Evolutionary conservation across 495 filamentous ascomycete species (phyloP).

Genomic region (Chaetomium cochliodes): DNA sequence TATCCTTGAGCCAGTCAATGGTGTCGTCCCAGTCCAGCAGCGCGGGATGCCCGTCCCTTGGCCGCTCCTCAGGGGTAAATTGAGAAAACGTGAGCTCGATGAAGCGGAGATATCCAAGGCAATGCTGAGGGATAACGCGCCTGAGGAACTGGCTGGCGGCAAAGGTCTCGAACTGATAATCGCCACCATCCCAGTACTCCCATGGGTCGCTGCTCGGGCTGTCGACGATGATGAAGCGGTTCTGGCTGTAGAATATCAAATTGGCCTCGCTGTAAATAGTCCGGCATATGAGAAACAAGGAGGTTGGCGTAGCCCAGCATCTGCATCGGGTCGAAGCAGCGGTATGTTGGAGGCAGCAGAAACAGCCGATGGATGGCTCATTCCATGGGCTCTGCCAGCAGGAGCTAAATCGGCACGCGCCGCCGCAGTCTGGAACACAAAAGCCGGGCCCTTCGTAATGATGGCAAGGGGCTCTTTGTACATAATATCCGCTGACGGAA

Average conservation of each 20-base stretch:
- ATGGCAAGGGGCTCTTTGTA: not conserved
- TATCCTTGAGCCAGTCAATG: not conserved
- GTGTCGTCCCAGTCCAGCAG: not conserved
- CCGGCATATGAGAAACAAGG: slow-evolving; percentile 15
- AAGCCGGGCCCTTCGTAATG: not conserved
- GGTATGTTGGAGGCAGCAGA: slow-evolving; percentile 5
- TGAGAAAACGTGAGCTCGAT: slow-evolving; percentile 13
- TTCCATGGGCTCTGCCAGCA: not conserved
- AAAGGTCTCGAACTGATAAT: slow-evolving; percentile 3
- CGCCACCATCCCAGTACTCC: no score
- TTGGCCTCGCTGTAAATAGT: slow-evolving; percentile 6
- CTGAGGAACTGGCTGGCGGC: slow-evolving; percentile 13
- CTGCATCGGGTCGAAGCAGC: slow-evolving; percentile 3
- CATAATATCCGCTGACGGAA: not conserved
- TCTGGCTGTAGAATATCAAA: slow-evolving; percentile 7
- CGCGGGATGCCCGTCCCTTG: not conserved
- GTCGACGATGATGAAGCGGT: slow-evolving; percentile 16
- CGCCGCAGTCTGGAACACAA: not conserved
- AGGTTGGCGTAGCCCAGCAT: slow-evolving; percentile 13
- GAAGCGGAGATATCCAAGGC: slow-evolving; percentile 8
- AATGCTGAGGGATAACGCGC: slow-evolving; percentile 4
- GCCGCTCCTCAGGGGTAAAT: not conserved
- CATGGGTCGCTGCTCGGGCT: not conserved
- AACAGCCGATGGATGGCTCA: slow-evolving; percentile 10
- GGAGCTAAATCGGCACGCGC: slow-evolving; percentile 4